phyloP scores from a whole-genome alignment of 2,329 filamentous ascomycete genomes.

The Fusarium decemcellulare region DNA sequence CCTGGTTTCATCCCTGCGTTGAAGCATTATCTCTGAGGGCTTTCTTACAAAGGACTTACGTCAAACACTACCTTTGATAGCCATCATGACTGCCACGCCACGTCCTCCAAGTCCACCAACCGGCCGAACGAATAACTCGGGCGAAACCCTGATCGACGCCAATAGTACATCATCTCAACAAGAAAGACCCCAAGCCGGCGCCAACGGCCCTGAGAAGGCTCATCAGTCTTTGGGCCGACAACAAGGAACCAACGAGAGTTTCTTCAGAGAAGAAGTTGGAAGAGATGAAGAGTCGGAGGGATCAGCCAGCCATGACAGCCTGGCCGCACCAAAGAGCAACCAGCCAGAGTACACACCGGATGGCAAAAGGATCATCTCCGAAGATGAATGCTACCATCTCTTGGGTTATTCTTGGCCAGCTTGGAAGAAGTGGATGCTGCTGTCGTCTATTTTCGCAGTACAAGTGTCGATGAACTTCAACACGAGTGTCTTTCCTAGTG shows the following conservation, averaged over 20 bases:
- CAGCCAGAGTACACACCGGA: constrained; percentile 20
- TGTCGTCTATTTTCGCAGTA: constrained; percentile 77
- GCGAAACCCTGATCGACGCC: neutral
- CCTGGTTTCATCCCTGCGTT: neutral
- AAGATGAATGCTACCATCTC: constrained; percentile 72
- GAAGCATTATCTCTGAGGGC: neutral
- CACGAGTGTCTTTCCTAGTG: constrained; percentile 79
- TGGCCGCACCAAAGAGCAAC: neutral
- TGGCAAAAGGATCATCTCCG: constrained; percentile 59
- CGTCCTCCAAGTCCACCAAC: neutral
- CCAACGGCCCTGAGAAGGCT: neutral
- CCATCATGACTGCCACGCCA: neutral
- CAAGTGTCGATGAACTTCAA: constrained; percentile 85
- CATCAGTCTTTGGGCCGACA: neutral
- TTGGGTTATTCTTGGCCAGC: constrained; percentile 72
- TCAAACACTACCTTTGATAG: neutral
- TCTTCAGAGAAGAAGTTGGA: neutral
- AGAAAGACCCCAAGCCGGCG: neutral
- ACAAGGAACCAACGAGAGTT: neutral
- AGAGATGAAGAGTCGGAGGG: neutral
- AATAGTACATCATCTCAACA: neutral
- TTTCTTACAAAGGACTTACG: neutral
- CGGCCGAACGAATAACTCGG: neutral
- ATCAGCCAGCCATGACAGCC: neutral
- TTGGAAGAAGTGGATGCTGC: constrained; percentile 78